Evolutionary conservation across 768 basidiomycete genomes (phyloP).

Genomic region (Amanita fuliginea): DNA sequence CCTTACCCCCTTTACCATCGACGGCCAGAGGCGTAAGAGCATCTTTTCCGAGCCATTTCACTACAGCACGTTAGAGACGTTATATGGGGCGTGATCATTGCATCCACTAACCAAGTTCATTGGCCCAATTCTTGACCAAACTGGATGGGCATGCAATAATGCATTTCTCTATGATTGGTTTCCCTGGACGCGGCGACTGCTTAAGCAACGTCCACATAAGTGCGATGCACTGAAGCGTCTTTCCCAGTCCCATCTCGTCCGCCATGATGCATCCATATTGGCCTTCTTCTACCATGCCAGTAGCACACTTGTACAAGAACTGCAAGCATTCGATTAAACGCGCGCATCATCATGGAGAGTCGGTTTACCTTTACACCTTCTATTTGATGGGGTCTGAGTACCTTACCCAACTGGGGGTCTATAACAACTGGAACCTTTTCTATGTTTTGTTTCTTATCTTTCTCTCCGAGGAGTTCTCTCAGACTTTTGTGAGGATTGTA

Average conservation of each 20-base stretch:
- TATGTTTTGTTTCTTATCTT: constrained; percentile 49
- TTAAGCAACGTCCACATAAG: constrained; percentile 92
- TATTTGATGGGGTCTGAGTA: constrained; percentile 93
- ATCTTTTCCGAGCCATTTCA: constrained; percentile 91
- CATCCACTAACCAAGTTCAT: constrained; percentile 65
- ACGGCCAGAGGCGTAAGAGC: constrained; percentile 76
- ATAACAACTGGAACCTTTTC: constrained; percentile 95
- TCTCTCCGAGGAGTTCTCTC: constrained; percentile 64
- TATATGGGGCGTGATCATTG: neutral
- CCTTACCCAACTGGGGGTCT: constrained; percentile 77
- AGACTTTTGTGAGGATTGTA: constrained; percentile 92
- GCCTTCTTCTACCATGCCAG: constrained; percentile 84
- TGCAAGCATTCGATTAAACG: constrained; percentile 20
- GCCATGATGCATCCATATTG: constrained; percentile 98
- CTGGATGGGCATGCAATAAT: constrained; percentile 97
- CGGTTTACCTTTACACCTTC: constrained; percentile 86
- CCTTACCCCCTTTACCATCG: constrained; percentile 87
- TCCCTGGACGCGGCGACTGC: constrained; percentile 85
- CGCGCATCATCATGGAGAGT: neutral
- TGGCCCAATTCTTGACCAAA: constrained; percentile 97
- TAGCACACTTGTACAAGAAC: constrained; percentile 95
- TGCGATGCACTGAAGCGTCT: constrained; percentile 94
- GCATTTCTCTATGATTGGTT: constrained; percentile 88
- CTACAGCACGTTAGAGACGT: constrained; percentile 25
- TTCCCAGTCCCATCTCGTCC: constrained; percentile 97